A percentile compares a stretch with the other conserved stretches of the same genome.
phyloP scores from a whole-genome alignment of 75 land plant genomes.

The Picea sitchensis region DNA sequence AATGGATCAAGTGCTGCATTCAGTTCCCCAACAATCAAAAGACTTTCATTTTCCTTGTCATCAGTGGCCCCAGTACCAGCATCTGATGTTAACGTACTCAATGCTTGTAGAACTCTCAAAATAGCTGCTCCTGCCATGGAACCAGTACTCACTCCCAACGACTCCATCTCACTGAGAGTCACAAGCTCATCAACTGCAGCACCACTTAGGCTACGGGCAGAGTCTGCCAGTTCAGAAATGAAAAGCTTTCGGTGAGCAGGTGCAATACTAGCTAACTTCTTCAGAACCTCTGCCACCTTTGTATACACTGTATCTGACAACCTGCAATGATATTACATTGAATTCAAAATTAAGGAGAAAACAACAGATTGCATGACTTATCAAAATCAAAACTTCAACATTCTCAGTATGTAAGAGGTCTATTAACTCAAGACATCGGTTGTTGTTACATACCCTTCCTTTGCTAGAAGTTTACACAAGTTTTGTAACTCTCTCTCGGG shows the following conservation, averaged over 20 bases:
- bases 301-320: conserved; percentile 55
- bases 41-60: conserved; percentile 11
- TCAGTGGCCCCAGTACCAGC: conserved; percentile 14
- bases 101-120: conserved; percentile 57
- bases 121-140: conserved; percentile 67
- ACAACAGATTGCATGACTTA: not conserved
- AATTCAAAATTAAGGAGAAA: not conserved
- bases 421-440: conserved; percentile 2
- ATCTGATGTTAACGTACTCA: conserved; percentile 38
- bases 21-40: conserved; percentile 37
- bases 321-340: conserved; percentile 23
- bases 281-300: conserved; percentile 61
- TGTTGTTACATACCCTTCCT: conserved; percentile 64
- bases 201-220: conserved; percentile 43
- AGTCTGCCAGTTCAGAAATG: conserved; percentile 48
- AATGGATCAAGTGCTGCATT: conserved; percentile 51
- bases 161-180: conserved; percentile 30
- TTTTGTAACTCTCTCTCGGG: conserved; percentile 69
- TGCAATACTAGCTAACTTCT: conserved; percentile 54
- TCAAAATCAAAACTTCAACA: not conserved
- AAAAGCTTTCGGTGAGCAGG: conserved; percentile 53
- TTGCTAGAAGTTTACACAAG: conserved; percentile 74
- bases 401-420: not conserved
- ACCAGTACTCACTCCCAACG: conserved; percentile 33
- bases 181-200: conserved; percentile 54